Conservation (phyloP, 176 grass and related monocot genomes). For the Guadua angustifolia region DNA sequence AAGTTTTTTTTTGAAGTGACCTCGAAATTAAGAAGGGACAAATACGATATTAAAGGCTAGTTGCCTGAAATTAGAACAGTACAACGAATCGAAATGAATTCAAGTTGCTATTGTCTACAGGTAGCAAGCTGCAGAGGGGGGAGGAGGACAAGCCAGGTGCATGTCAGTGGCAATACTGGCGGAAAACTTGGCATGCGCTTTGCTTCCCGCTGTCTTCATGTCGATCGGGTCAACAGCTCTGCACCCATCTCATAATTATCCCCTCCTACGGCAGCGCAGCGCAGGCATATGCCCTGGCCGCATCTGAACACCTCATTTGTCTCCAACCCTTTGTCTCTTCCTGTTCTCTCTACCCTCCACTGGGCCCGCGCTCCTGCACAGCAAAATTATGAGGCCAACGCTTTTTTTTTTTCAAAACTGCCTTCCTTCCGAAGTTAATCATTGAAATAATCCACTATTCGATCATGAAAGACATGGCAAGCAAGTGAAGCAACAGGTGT, state of each 20-base stretch:
- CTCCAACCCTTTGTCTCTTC: conserved; percentile 73
- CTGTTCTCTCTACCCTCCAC: conserved; percentile 26
- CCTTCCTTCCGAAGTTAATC: too few species aligned
- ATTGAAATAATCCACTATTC: too few species aligned
- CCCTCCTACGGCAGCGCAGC: conserved; percentile 42
- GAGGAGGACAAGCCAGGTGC: conserved; percentile 52
- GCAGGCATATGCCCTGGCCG: conserved; percentile 52
- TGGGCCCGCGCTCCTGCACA: conserved; percentile 15
- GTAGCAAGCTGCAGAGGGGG: conserved; percentile 7
- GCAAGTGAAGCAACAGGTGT: too few species aligned
- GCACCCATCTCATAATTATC: conserved; percentile 47
- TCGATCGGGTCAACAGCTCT: conserved; percentile 44
- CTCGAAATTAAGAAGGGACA: background rate
- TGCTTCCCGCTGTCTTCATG: conserved; percentile 44
- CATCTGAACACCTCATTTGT: conserved; percentile 63
- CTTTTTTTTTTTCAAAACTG: too few species aligned
- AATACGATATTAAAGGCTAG: background rate
- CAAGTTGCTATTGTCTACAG: conserved; percentile 42
- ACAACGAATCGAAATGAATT: conserved; percentile 6
- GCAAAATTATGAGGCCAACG: conserved; percentile 3
- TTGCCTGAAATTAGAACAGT: background rate
- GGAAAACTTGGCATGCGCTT: conserved; percentile 59
- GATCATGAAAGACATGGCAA: too few species aligned
- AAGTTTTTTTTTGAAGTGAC: background rate
- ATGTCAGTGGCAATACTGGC: conserved; percentile 50